Base-by-base conservation (phyloP, 2,329 filamentous ascomycete species). In the Fusarium guadeloupense region DNA sequence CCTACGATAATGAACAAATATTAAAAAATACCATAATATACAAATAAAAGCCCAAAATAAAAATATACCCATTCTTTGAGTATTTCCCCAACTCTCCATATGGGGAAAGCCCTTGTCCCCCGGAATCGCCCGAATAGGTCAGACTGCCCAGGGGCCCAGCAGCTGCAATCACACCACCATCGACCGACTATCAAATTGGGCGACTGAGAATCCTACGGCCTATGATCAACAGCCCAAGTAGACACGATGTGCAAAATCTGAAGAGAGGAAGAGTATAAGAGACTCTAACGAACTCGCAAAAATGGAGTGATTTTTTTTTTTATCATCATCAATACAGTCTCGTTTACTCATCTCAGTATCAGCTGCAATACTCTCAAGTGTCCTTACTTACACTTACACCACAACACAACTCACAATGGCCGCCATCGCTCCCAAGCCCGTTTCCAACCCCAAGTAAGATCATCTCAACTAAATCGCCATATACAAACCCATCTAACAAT, bases 101-200 rank as follows among this genome's bases (percentile, higher is more conserved):
- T 40, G 17, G 26, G 26, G 40, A 26, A 40, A 49, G 31, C 43
- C 35, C 43, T 54, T 34, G 25, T 49, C 48, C 62, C 58, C 62
- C 62, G 62, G 62, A 52, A 60, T 65, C 62, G 45, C 43, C 62
- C 62, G 62, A 63, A 65, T 66, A 65, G 58, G 49, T 63, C 62
- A 65, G 62, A 53, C 43, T 50, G 58, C 9, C 62, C 54, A 60
- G 62, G 62, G 39, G 31, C 49, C 54, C 49, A 51, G 20, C 58
- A 58, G 39, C 41, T 35, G 34, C 49, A 43, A 66, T 66, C 63
- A 58, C 48, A 66, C 63, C 63, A 66, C 63, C 44, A 64, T 66
- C 63, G 63, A 64, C 62, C 42, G 62, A 66, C 63, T 48, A 23
- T 43, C 28, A 43, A 51, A 46, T 47, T n/a, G n/a, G 43, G n/a